Evolutionary conservation across 2,329 filamentous ascomycete genomes (phyloP), one percentile per base, ranked within the genome.

Genomic region (Lachnellula suecica): DNA sequence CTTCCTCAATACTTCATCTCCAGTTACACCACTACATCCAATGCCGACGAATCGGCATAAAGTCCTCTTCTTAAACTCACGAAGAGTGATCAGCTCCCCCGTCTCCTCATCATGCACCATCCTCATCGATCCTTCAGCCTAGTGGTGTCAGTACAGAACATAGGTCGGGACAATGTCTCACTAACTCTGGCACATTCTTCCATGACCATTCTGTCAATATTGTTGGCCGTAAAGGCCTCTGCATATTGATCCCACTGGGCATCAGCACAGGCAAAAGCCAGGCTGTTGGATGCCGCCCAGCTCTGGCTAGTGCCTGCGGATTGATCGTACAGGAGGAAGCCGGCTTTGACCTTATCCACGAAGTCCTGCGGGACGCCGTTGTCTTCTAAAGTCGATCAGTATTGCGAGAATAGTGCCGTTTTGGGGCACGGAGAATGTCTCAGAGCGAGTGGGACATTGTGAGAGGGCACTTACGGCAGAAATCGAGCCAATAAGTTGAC

Each of bases 21-120:
- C n/a, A n/a, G n/a, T 23, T 13, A 8, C n/a, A 20, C 20, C 20
- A 13, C 37, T 40, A 4, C 8, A n/a, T 43, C 17, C 40, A 27
- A 20, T 17, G 19, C 29, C 35, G 15, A 48, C 13, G 37, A 22
- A 48, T 25, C 46, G 46, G 35, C 24, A 29, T 19, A 27, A 11
- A 34, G 52, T 58, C 23, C 57, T 49, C 71, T 82, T 83, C 70
- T 81, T 81, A 59, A 84, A 69, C 68, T 84, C 81, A 58, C 74
- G 76, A 64, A 82, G 80, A 49, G 78, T 82, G 25, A 84, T 75
- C 75, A 79, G 79, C 69, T 84, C 79, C 13, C 79, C 78, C 2
- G 79, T 83, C 67, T 77, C 77, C 59, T 79, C 75, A 66, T 84
- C 81, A 23, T 83, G 74, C 0, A 63, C 59, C 50, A 63, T 47